These are phyloP conservation scores for Starmerella sirachaensis DNA, from an alignment of 805 yeast species.

Conservation along the genomic window DNA sequence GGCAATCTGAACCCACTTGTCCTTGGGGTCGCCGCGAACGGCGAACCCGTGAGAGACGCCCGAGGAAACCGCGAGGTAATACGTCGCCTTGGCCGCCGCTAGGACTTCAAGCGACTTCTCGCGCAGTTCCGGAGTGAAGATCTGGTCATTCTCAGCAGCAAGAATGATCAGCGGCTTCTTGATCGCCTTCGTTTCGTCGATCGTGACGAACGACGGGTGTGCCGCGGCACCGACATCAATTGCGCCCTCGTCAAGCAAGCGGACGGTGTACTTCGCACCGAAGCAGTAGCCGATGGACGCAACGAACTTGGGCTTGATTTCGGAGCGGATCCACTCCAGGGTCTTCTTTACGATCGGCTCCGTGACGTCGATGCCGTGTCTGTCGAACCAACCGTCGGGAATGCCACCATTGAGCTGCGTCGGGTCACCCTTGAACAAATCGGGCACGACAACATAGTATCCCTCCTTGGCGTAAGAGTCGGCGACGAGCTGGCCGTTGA, in stretches of 20 bases:
- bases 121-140: slow-evolving; percentile 56
- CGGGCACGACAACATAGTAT: slow-evolving; percentile 64
- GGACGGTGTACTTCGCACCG: slow-evolving; percentile 63
- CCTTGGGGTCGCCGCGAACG: slow-evolving; percentile 54
- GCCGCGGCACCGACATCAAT: slow-evolving; percentile 57
- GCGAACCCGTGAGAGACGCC: slow-evolving; percentile 70
- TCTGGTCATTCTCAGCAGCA: slow-evolving; percentile 59
- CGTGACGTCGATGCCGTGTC: slow-evolving; percentile 42
- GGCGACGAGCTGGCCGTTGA: slow-evolving; percentile 43
- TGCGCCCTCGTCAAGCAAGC: slow-evolving; percentile 33
- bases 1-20: slow-evolving; percentile 47
- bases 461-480: slow-evolving; percentile 45
- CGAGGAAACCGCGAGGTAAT: slow-evolving; percentile 48
- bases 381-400: slow-evolving; percentile 38
- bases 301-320: slow-evolving; percentile 37
- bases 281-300: slow-evolving; percentile 60
- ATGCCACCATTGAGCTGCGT: slow-evolving; percentile 27
- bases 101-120: slow-evolving; percentile 47
- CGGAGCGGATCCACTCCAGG: slow-evolving; percentile 34
- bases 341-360: slow-evolving; percentile 39
- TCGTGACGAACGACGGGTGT: slow-evolving; percentile 66
- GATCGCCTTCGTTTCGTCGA: slow-evolving; percentile 52
- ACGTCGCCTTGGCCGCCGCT: slow-evolving; percentile 41
- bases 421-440: slow-evolving; percentile 48
- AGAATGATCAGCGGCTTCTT: slow-evolving; percentile 55